Conservation (phyloP, 352 stramenopile species). For the Phytophthora brassicae region DNA sequence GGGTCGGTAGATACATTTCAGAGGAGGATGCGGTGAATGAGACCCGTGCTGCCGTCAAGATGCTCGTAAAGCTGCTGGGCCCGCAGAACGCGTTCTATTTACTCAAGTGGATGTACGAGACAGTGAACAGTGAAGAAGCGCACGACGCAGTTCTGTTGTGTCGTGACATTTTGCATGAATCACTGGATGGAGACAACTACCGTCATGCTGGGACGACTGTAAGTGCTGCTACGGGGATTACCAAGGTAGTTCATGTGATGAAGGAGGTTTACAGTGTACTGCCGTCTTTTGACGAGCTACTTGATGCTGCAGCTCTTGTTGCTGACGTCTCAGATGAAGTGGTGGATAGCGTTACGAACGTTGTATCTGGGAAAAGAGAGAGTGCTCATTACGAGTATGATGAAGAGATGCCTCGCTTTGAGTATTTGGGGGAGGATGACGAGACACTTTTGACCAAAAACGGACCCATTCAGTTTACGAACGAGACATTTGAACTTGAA, state of each 20-base stretch:
- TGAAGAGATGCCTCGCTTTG: slow-evolving; percentile 30
- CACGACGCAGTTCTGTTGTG: slow-evolving; percentile 70
- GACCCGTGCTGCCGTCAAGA: slow-evolving; percentile 48
- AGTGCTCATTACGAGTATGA: slow-evolving; percentile 6
- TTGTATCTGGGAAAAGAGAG: slow-evolving; percentile 11
- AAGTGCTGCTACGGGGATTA: slow-evolving; percentile 42
- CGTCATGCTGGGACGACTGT: slow-evolving; percentile 44
- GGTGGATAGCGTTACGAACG: slow-evolving; percentile 31
- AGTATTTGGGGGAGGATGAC: slow-evolving; percentile 34
- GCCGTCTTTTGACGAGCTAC: slow-evolving; percentile 65
- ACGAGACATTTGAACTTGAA: slow-evolving; percentile 25
- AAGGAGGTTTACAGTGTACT: slow-evolving; percentile 55
- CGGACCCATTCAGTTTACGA: slow-evolving; percentile 7
- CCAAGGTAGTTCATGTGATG: slow-evolving; percentile 44
- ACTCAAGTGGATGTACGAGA: slow-evolving; percentile 73
- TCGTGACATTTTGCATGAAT: slow-evolving; percentile 63
- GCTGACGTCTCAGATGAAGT: slow-evolving; percentile 68
- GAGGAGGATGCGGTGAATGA: slow-evolving; percentile 59
- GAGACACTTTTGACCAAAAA: slow-evolving; percentile 8
- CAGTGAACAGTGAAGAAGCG: slow-evolving; percentile 71
- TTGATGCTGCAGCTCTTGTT: slow-evolving; percentile 54
- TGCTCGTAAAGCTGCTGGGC: slow-evolving; percentile 58
- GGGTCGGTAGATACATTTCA: slow-evolving; percentile 41
- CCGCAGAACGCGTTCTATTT: slow-evolving; percentile 78
- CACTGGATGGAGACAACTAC: slow-evolving; percentile 68